Percentiles rank a stretch among this genome's conserved stretches.
These are phyloP conservation scores for Crucibulum parvulum DNA, from an alignment of 1,284 basidiomycete genomes.

Conservation along the genomic window DNA sequence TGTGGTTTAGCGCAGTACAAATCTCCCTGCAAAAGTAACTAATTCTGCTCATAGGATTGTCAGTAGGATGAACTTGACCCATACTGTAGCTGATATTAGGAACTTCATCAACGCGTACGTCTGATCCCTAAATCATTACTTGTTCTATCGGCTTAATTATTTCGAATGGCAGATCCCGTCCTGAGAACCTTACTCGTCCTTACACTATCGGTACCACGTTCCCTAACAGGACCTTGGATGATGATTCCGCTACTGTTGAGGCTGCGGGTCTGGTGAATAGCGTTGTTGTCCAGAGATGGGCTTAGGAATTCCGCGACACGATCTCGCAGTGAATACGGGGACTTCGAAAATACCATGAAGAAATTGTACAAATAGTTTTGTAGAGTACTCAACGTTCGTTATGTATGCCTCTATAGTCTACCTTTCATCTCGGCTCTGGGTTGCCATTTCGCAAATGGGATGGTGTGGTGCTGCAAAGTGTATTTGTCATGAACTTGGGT, in stretches of 20 bases:
- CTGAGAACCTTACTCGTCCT: slow-evolving; percentile 66
- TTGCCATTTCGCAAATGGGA: too few species aligned
- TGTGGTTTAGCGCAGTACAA: slow-evolving; percentile 18
- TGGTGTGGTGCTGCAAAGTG: too few species aligned
- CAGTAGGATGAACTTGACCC: slow-evolving; percentile 89
- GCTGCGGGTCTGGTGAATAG: slow-evolving; percentile 81
- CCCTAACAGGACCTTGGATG: slow-evolving; percentile 79
- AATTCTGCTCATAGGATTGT: slow-evolving; percentile 66
- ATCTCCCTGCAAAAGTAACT: slow-evolving; percentile 2
- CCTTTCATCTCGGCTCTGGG: too few species aligned
- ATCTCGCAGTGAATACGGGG: too few species aligned
- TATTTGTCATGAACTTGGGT: too few species aligned
- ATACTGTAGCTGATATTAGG: slow-evolving; percentile 89
- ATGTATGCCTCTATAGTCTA: too few species aligned
- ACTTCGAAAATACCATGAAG: too few species aligned
- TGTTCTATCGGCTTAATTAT: slow-evolving; percentile 3
- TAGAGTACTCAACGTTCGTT: too few species aligned
- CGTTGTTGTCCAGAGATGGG: slow-evolving; percentile 89
- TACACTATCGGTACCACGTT: slow-evolving; percentile 90
- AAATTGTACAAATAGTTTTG: too few species aligned
- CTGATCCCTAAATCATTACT: slow-evolving; percentile 5
- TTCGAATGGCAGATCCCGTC: slow-evolving; percentile 62
- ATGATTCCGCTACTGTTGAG: slow-evolving; percentile 75
- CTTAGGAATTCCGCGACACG: slow-evolving; percentile 26
- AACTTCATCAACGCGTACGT: slow-evolving; percentile 91